Conservation (phyloP, 768 basidiomycete genomes). For the Lentinula raphanica region DNA sequence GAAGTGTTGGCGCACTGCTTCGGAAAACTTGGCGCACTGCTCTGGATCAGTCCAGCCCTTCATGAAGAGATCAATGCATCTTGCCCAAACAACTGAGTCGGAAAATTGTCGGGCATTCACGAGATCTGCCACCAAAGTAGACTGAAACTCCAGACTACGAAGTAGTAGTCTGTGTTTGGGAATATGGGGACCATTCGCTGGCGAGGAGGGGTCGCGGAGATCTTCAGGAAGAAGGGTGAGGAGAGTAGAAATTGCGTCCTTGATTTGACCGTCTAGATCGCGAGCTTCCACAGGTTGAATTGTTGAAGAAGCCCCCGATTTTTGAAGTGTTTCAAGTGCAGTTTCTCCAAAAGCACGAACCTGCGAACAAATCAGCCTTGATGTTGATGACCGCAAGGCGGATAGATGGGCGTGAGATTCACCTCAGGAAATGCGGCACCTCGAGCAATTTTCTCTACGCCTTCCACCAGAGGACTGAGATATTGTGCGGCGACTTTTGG, state of each 20-base stretch:
- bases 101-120: constrained; percentile 53
- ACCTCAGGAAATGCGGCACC: constrained; percentile 96
- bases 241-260: constrained; percentile 50
- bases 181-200: constrained; percentile 46
- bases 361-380: constrained; percentile 32
- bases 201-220: constrained; percentile 32
- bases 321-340: constrained; percentile 73
- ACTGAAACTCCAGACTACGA: constrained; percentile 63
- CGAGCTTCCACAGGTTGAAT: constrained; percentile 67
- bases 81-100: constrained; percentile 56
- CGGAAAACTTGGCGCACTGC: constrained; percentile 46
- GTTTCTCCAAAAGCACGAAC: constrained; percentile 89
- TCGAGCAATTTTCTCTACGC: constrained; percentile 84
- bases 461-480: constrained; percentile 80
- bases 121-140: constrained; percentile 73
- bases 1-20: constrained; percentile 68
- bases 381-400: constrained; percentile 6
- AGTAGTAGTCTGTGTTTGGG: constrained; percentile 56
- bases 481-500: constrained; percentile 86
- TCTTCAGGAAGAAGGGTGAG: constrained; percentile 54
- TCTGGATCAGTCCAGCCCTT: constrained; percentile 62
- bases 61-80: constrained; percentile 70
- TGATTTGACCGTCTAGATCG: constrained; percentile 60
- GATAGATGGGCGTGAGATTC: constrained; percentile 14
- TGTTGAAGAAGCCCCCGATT: constrained; percentile 76